Percentiles rank a stretch among this genome's conserved stretches.
phyloP scores from a whole-genome alignment of 768 basidiomycete genomes.

The Plicaturopsis crispa region DNA sequence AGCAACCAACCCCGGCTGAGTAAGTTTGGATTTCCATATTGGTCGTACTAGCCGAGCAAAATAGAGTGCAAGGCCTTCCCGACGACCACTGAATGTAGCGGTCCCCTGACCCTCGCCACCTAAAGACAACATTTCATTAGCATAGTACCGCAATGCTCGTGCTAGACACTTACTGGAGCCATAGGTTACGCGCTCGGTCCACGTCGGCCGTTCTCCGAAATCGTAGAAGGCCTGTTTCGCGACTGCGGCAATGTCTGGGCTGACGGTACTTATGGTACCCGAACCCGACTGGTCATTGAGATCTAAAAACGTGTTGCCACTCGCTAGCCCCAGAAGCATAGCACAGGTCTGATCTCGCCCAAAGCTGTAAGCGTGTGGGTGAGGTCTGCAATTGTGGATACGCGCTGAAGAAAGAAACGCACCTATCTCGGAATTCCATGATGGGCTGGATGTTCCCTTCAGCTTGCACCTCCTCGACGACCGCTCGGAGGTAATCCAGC shows the following conservation, averaged over 20 bases:
- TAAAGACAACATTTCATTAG: not conserved
- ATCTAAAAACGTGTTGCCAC: constrained; percentile 77
- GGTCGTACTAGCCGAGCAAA: constrained; percentile 81
- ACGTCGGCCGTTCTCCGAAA: constrained; percentile 76
- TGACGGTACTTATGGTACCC: constrained; percentile 42
- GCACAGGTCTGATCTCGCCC: constrained; percentile 89
- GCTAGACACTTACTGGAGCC: constrained; percentile 48
- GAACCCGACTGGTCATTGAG: constrained; percentile 36
- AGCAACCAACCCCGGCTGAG: constrained; percentile 45
- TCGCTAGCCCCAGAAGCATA: constrained; percentile 82
- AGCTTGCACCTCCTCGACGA: constrained; percentile 75
- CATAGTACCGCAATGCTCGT: not conserved
- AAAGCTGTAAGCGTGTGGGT: constrained; percentile 70
- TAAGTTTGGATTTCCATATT: constrained; percentile 82
- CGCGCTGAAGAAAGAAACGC: constrained; percentile 9
- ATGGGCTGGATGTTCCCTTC: constrained; percentile 75
- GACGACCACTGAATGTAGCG: constrained; percentile 76
- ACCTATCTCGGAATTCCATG: constrained; percentile 79
- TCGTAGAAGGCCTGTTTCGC: constrained; percentile 87
- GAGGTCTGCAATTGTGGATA: too few species aligned
- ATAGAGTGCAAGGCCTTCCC: constrained; percentile 84
- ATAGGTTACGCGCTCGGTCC: constrained; percentile 72
- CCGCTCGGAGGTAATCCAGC: constrained; percentile 75
- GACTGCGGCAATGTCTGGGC: constrained; percentile 55
- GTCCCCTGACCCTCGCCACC: constrained; percentile 63